Percentiles rank a stretch among this genome's conserved stretches.
These are phyloP conservation scores for Apiotrichum montevideense DNA, from an alignment of 1,284 basidiomycete species.

Conservation along the genomic window DNA sequence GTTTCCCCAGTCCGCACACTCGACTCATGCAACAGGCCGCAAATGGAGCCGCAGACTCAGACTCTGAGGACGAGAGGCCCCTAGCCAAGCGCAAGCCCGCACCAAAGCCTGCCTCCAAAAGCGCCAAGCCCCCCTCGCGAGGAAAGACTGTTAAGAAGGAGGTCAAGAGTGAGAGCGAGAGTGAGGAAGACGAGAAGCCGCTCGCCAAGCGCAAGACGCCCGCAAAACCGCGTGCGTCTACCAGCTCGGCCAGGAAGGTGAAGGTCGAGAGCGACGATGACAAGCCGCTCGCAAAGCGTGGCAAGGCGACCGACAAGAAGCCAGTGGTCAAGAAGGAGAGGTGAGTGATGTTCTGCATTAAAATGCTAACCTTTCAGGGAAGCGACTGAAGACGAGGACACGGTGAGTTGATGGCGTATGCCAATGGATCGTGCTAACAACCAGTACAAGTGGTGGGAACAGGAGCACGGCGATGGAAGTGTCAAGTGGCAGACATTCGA, in stretches of 20 bases:
- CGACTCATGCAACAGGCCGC: background rate
- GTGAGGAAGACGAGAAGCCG: slow-evolving; percentile 14
- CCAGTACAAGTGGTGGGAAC: slow-evolving; percentile 64
- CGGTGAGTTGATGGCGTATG: slow-evolving; percentile 1
- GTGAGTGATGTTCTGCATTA: slow-evolving; percentile 3
- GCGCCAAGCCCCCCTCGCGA: slow-evolving; percentile 25
- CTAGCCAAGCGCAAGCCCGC: slow-evolving; percentile 52
- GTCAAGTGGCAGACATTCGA: slow-evolving; percentile 89
- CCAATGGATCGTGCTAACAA: background rate
- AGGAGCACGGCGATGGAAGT: slow-evolving; percentile 59
- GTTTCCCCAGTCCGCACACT: background rate
- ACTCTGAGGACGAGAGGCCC: slow-evolving; percentile 58
- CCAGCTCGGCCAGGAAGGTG: slow-evolving; percentile 20
- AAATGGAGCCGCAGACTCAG: slow-evolving; percentile 12
- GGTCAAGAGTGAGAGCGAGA: background rate
- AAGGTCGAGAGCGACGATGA: slow-evolving; percentile 52
- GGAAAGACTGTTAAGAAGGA: slow-evolving; percentile 4
- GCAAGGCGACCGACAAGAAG: slow-evolving; percentile 46
- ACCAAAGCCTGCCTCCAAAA: slow-evolving; percentile 14
- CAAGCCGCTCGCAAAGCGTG: slow-evolving; percentile 46
- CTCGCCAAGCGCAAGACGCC: slow-evolving; percentile 13
- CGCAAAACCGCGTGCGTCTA: slow-evolving; percentile 13
- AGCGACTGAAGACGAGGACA: slow-evolving; percentile 28
- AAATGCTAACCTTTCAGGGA: background rate
- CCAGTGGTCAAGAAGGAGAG: slow-evolving; percentile 55